phyloP scores from a whole-genome alignment of 2,329 filamentous ascomycete species.

The Herpotrichia juniperi region DNA sequence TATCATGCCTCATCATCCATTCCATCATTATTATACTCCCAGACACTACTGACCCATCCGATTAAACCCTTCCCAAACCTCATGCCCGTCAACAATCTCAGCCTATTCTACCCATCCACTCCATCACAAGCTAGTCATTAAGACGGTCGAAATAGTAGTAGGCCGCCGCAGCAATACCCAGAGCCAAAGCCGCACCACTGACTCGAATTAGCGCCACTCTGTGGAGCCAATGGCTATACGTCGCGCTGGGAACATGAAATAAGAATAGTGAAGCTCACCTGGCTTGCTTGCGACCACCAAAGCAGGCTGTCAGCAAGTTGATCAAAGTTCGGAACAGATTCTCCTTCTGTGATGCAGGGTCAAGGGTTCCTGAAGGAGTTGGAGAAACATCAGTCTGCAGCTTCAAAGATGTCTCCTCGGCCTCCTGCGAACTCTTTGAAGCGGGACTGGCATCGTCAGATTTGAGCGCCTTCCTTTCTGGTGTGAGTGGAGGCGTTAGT shows the following conservation, averaged over 20 bases:
- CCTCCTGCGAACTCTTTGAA: background rate
- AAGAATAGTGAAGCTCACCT: constrained; percentile 24
- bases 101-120: no score
- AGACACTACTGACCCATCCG: no score
- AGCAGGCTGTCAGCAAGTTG: constrained; percentile 19
- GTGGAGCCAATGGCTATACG: background rate
- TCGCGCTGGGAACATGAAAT: background rate
- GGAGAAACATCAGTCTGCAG: background rate
- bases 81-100: background rate
- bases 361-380: background rate
- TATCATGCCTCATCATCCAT: background rate
- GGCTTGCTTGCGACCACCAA: constrained; percentile 26
- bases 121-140: background rate
- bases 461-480: constrained; percentile 10
- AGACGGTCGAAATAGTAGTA: constrained; percentile 8
- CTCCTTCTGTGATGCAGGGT: constrained; percentile 3
- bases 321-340: constrained; percentile 15
- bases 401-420: background rate
- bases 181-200: constrained; percentile 10
- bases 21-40: background rate
- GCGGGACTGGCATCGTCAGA: no score
- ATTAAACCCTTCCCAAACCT: no score
- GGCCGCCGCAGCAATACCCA: constrained; percentile 4
- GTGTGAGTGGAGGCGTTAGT: constrained; percentile 19
- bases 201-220: background rate